These are phyloP conservation scores for Candida sp. DNA, from an alignment of 1,139 yeast genomes.

Conservation along the genomic window DNA sequence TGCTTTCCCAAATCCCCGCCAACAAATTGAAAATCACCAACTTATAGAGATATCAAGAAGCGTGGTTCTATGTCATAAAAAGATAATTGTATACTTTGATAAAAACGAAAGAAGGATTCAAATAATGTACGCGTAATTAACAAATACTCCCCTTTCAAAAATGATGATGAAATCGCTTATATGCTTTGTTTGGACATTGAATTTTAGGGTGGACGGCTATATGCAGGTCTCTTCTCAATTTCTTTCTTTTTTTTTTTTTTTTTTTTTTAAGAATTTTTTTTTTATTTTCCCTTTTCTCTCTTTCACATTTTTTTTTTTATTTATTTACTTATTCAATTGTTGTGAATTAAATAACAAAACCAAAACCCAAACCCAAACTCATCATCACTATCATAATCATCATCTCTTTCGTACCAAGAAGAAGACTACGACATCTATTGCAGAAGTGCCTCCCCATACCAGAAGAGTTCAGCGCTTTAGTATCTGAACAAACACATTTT, in stretches of 20 bases:
- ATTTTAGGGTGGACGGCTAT: background rate
- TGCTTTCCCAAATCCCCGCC: slow-evolving; percentile 35
- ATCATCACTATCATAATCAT: no score
- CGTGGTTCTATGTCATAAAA: background rate
- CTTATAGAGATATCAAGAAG: slow-evolving; percentile 1
- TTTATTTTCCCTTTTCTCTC: background rate
- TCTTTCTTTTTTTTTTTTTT: slow-evolving; percentile 4
- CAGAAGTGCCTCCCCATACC: no score
- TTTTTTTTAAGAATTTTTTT: slow-evolving; percentile 4
- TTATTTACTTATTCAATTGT: slow-evolving; percentile 1
- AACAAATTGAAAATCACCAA: slow-evolving; percentile 18
- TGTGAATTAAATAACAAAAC: background rate
- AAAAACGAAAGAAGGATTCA: background rate
- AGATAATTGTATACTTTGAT: background rate
- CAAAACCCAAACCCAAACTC: background rate
- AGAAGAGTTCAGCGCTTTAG: no score
- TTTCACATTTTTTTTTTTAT: background rate
- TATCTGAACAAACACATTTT: no score
- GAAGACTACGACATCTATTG: no score
- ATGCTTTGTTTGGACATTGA: no score
- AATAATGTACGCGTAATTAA: no score
- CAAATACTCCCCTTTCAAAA: no score
- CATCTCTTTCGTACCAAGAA: no score
- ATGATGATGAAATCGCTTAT: no score
- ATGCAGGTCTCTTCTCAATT: slow-evolving; percentile 4